A percentile compares a stretch with the other conserved stretches of the same genome.
These are phyloP conservation scores for Ustilago cynodontis DNA, from an alignment of 1,284 basidiomycete species.

Conservation along the genomic window DNA sequence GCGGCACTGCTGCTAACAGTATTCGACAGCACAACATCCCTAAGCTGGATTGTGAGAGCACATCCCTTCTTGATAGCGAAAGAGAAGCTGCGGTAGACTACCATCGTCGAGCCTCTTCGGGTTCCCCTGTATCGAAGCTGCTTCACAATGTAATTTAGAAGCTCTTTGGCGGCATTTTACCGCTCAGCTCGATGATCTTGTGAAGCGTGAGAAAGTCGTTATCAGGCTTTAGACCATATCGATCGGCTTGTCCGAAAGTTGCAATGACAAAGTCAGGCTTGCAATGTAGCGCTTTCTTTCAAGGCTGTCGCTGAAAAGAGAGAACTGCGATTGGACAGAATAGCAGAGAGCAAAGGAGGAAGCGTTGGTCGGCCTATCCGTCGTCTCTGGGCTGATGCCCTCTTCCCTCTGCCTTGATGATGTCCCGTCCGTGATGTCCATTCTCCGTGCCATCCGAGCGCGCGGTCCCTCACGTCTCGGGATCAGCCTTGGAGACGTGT, in stretches of 20 bases:
- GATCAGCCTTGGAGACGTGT: not conserved
- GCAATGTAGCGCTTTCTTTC: not conserved
- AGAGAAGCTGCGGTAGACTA: not conserved
- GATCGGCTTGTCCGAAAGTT: not conserved
- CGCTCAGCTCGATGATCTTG: not conserved
- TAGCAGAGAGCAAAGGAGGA: not conserved
- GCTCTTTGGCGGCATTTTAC: slow-evolving; percentile 1
- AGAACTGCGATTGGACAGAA: not conserved
- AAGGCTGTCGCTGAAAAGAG: not conserved
- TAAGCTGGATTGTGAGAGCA: too few relatives aligned
- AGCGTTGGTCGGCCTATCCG: not conserved
- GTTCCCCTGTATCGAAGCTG: too few relatives aligned
- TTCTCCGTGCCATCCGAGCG: slow-evolving; percentile 11
- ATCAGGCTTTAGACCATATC: slow-evolving; percentile 1
- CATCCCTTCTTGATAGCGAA: too few relatives aligned
- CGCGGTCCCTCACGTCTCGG: not conserved
- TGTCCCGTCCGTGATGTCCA: slow-evolving; percentile 4
- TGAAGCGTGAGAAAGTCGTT: slow-evolving; percentile 7
- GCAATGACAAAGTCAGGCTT: not conserved
- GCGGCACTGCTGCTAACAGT: slow-evolving; percentile 5
- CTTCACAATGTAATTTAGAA: not conserved
- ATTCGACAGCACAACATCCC: not conserved
- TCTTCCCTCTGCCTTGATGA: too few relatives aligned
- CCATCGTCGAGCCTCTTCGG: not conserved
- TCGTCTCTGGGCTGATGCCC: too few relatives aligned